These are phyloP conservation scores for Puccinellia tenuiflora DNA, from an alignment of 176 grass and related monocot genomes.

Conservation along the genomic window DNA sequence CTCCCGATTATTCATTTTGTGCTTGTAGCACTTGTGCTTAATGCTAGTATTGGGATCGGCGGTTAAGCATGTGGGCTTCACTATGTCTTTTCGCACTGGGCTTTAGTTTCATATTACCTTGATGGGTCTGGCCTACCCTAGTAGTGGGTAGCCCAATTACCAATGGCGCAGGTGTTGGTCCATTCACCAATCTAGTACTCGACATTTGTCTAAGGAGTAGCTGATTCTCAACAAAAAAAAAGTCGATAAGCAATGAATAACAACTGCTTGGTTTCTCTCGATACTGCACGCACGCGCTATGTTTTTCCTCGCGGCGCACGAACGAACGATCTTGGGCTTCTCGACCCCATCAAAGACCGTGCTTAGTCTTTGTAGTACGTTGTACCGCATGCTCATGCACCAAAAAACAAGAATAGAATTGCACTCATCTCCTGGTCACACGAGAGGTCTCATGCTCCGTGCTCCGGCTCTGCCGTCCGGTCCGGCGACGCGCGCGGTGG, in stretches of 20 bases:
- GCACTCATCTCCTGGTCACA: neutral
- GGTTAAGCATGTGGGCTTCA: neutral
- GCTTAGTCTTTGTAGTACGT: neutral
- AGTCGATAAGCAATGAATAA: neutral
- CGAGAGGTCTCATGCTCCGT: constrained; percentile 12
- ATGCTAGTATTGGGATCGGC: too few relatives aligned
- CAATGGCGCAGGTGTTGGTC: neutral
- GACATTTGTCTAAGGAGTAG: too few relatives aligned
- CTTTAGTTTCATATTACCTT: neutral
- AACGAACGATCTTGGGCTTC: neutral
- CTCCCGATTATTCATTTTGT: too few relatives aligned
- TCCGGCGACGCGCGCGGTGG: neutral
- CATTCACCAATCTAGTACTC: too few relatives aligned
- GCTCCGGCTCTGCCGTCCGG: neutral
- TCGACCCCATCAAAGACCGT: neutral
- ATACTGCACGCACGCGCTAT: neutral
- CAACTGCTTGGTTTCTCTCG: too few relatives aligned
- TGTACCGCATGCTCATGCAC: neutral
- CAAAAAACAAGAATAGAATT: neutral
- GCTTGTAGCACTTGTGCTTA: too few relatives aligned
- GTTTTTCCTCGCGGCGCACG: neutral
- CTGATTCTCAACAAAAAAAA: too few relatives aligned
- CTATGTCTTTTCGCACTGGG: neutral
- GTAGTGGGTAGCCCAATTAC: too few relatives aligned
- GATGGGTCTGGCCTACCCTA: neutral